Percentiles rank a stretch among this genome's conserved stretches.
Conservation (phyloP, 495 filamentous ascomycete genomes). For the Letharia lupina region DNA sequence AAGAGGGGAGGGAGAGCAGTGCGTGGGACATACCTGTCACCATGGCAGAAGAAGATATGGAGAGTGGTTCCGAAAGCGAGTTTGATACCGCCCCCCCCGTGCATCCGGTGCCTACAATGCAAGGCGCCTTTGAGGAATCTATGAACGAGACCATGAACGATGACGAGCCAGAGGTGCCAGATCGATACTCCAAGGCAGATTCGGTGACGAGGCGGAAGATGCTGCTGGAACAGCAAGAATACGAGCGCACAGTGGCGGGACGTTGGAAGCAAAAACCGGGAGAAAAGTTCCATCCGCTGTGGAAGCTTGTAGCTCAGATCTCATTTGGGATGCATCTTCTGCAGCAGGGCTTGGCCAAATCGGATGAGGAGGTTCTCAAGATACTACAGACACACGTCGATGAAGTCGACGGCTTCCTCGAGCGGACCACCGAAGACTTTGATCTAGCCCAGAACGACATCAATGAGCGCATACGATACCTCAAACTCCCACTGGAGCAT, state of each 20-base stretch:
- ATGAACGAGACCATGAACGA: conserved; percentile 59
- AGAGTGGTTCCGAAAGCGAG: conserved; percentile 25
- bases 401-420: conserved; percentile 84
- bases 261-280: conserved; percentile 64
- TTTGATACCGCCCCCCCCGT: conserved; percentile 40
- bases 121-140: conserved; percentile 89
- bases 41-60: conserved; percentile 27
- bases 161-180: conserved; percentile 32
- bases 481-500: conserved; percentile 79
- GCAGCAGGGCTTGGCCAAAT: conserved; percentile 77
- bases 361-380: conserved; percentile 72
- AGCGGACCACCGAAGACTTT: conserved; percentile 78
- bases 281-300: conserved; percentile 71
- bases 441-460: conserved; percentile 70
- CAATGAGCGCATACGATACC: conserved; percentile 59
- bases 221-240: conserved; percentile 57
- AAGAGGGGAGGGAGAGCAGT: conserved; percentile 21
- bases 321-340: conserved; percentile 88
- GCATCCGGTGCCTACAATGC: conserved; percentile 79
- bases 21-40: conserved; percentile 24
- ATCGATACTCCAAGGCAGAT: conserved; percentile 50
- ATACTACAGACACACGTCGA: conserved; percentile 90
- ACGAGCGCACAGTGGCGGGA: conserved; percentile 56
- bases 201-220: conserved; percentile 58
- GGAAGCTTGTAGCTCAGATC: conserved; percentile 87